Evolutionary conservation across 2,329 filamentous ascomycete genomes (phyloP).

Genomic region (Stemphylium lycopersici): DNA sequence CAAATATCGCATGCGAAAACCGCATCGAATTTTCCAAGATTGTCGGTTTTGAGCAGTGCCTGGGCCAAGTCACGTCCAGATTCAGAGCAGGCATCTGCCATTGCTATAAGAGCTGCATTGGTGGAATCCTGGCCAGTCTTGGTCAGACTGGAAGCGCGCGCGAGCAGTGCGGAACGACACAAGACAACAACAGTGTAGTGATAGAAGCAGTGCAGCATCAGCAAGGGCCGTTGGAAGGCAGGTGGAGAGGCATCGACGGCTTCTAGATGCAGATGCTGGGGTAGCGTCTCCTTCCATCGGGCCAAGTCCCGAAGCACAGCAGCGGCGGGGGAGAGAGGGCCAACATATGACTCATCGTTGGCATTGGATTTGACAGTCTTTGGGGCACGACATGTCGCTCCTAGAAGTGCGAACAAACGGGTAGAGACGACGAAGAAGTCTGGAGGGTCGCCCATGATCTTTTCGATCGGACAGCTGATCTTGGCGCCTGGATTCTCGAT

Average conservation of each 20-base stretch:
- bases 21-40: slow-evolving; percentile 48
- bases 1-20: slow-evolving; percentile 52
- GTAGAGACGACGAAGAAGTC: slow-evolving; percentile 51
- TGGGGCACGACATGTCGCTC: slow-evolving; percentile 48
- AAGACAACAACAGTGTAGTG: slow-evolving; percentile 51
- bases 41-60: slow-evolving; percentile 47
- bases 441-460: slow-evolving; percentile 45
- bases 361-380: slow-evolving; percentile 38
- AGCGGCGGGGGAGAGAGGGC: slow-evolving; percentile 48
- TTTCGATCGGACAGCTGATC: slow-evolving; percentile 46
- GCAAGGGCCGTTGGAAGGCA: slow-evolving; percentile 46
- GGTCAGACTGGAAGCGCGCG: slow-evolving; percentile 41
- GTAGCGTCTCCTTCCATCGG: slow-evolving; percentile 49
- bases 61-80: slow-evolving; percentile 45
- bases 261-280: slow-evolving; percentile 47
- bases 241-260: slow-evolving; percentile 42
- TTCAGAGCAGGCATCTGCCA: slow-evolving; percentile 48
- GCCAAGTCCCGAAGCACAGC: slow-evolving; percentile 48
- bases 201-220: slow-evolving; percentile 50
- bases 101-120: slow-evolving; percentile 35
- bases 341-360: slow-evolving; percentile 47
- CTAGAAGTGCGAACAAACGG: slow-evolving; percentile 46
- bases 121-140: slow-evolving; percentile 34
- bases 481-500: slow-evolving; percentile 48
- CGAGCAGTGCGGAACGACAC: slow-evolving; percentile 49